These are phyloP conservation scores for Saccharum hybrid DNA, from an alignment of 202 grass and related monocot species.

Conservation along the genomic window DNA sequence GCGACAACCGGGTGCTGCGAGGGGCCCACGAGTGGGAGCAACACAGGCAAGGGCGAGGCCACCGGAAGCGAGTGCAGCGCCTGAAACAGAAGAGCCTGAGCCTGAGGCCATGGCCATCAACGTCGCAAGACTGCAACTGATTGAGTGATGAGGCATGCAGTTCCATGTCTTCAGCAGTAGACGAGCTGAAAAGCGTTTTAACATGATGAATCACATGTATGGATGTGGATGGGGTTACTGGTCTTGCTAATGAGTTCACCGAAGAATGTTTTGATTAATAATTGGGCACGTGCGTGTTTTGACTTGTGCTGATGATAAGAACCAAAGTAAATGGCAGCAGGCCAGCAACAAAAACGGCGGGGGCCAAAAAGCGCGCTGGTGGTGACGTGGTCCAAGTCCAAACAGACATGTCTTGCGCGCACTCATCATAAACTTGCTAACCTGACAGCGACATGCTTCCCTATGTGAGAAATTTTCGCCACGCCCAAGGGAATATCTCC, in stretches of 20 bases:
- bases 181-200: neutral
- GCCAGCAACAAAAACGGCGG: neutral
- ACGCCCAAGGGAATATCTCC: no score
- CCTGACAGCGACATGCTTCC: neutral
- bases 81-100: conserved; percentile 53
- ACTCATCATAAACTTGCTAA: neutral
- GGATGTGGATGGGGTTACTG: neutral
- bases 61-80: conserved; percentile 70
- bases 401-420: neutral
- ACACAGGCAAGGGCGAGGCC: conserved; percentile 76
- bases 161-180: neutral
- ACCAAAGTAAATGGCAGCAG: neutral
- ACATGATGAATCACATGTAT: neutral
- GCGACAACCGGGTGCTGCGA: conserved; percentile 72
- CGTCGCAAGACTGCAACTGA: neutral
- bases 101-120: neutral
- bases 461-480: no score
- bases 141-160: neutral
- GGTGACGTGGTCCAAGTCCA: neutral
- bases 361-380: neutral
- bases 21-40: conserved; percentile 88
- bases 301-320: neutral
- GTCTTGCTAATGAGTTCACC: neutral
- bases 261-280: neutral
- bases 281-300: conserved; percentile 4